phyloP scores from a whole-genome alignment of 306 rosid species.

The Vigna nakashimae region DNA sequence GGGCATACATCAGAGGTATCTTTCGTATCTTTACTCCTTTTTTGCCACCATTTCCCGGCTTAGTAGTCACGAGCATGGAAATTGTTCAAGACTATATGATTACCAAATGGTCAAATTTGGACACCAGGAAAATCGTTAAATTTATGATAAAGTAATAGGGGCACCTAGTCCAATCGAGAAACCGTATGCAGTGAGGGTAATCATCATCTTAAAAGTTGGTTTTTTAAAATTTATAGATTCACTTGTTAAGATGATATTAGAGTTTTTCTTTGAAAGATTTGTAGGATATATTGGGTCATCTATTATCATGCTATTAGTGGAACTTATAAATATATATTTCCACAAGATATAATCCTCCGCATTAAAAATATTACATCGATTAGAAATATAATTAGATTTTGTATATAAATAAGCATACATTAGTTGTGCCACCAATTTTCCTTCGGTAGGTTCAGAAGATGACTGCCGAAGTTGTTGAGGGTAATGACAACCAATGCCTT shows the following conservation, averaged over 20 bases:
- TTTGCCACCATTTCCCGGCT: constrained; percentile 33
- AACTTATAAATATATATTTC: too few relatives aligned
- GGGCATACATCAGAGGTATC: constrained; percentile 60
- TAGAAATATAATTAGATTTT: too few relatives aligned
- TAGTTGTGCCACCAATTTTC: background rate
- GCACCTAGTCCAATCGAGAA: background rate
- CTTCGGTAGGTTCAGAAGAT: background rate
- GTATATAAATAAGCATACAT: too few relatives aligned
- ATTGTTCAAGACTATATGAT: background rate
- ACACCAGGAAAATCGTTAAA: constrained; percentile 8
- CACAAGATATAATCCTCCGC: too few relatives aligned
- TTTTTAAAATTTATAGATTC: too few relatives aligned
- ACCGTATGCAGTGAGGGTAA: background rate
- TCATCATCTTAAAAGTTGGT: too few relatives aligned
- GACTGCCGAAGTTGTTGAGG: background rate
- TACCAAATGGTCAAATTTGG: background rate
- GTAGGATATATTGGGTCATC: too few relatives aligned
- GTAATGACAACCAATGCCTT: background rate
- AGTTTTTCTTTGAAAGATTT: too few relatives aligned
- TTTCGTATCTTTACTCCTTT: background rate
- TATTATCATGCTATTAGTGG: too few relatives aligned
- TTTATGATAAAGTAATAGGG: background rate
- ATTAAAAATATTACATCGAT: too few relatives aligned
- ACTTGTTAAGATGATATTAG: too few relatives aligned
- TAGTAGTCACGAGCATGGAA: constrained; percentile 3